Percentiles rank a stretch among this genome's conserved stretches.
Evolutionary conservation across 2,329 filamentous ascomycete genomes (phyloP).

Genomic region (Colletotrichum sp.): DNA sequence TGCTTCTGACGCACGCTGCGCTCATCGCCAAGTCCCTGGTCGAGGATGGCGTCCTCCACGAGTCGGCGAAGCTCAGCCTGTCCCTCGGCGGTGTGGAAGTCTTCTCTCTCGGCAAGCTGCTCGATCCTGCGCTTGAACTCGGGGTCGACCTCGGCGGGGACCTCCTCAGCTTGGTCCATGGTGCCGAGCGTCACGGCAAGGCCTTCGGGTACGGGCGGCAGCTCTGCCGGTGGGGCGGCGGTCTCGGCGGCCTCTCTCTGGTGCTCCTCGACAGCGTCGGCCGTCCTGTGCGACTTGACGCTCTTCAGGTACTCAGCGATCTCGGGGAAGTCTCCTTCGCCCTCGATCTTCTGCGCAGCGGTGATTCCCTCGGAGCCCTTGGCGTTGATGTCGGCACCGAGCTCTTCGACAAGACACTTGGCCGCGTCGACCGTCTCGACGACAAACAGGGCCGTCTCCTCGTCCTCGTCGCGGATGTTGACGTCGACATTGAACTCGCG

Average conservation of each 20-base stretch:
- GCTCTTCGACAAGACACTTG: constrained; percentile 79
- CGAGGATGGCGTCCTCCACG: constrained; percentile 79
- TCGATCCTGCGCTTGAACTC: constrained; percentile 89
- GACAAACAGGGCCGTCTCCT: constrained; percentile 95
- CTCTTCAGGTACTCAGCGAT: constrained; percentile 73
- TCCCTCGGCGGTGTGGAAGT: constrained; percentile 82
- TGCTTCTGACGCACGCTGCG: constrained; percentile 69
- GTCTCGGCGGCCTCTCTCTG: constrained; percentile 31
- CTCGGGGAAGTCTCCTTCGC: constrained; percentile 78
- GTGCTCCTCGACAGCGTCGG: constrained; percentile 30
- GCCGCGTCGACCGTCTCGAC: constrained; percentile 83
- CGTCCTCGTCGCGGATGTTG: constrained; percentile 87
- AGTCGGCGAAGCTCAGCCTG: constrained; percentile 81
- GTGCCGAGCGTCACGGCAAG: constrained; percentile 80
- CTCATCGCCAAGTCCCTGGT: constrained; percentile 66
- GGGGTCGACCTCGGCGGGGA: constrained; percentile 72
- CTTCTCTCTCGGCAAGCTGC: constrained; percentile 80
- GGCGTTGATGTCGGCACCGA: constrained; percentile 71
- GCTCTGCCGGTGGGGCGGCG: constrained; percentile 35
- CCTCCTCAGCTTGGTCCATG: constrained; percentile 67
- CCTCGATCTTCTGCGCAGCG: constrained; percentile 79
- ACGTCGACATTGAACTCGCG: constrained; percentile 78
- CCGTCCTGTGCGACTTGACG: constrained; percentile 33
- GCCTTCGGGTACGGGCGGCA: constrained; percentile 75
- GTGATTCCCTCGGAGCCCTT: constrained; percentile 79